A percentile compares a stretch with the other conserved stretches of the same genome.
Conservation (phyloP, 192 early-diverging fungal genomes). For the Backusella psychrophila region DNA sequence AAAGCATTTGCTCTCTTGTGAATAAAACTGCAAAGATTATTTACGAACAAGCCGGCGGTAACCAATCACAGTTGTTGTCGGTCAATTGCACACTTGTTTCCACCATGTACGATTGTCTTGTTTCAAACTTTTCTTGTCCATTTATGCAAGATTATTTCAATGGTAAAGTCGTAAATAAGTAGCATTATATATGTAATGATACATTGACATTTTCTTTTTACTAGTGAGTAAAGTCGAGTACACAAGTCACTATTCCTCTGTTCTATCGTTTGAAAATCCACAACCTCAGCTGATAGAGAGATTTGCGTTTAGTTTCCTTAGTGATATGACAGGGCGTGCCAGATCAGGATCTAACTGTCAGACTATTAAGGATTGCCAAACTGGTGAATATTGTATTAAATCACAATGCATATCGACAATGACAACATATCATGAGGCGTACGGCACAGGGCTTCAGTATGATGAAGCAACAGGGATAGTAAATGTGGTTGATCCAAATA, state of each 20-base stretch:
- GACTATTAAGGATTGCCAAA: conserved; percentile 21
- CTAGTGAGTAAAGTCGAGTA: conserved; percentile 25
- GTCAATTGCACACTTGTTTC: conserved; percentile 54
- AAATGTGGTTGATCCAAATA: conserved; percentile 41
- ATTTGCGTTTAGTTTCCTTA: conserved; percentile 48
- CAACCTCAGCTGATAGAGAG: conserved; percentile 37
- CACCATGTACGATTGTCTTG: conserved; percentile 59
- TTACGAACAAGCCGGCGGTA: conserved; percentile 47
- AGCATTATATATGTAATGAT: background rate
- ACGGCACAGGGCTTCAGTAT: conserved; percentile 45
- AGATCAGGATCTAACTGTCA: conserved; percentile 14
- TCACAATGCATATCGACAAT: conserved; percentile 41
- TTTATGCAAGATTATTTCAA: conserved; percentile 45
- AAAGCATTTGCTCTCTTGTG: conserved; percentile 57
- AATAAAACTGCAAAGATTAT: conserved; percentile 56
- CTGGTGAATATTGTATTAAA: conserved; percentile 42
- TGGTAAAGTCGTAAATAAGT: conserved; percentile 24
- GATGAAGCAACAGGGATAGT: conserved; percentile 28
- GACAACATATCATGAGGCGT: conserved; percentile 55
- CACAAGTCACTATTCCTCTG: conserved; percentile 46
- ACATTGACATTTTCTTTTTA: background rate
- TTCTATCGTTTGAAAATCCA: conserved; percentile 38
- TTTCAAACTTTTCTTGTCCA: conserved; percentile 64
- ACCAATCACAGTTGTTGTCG: conserved; percentile 28
- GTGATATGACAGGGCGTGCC: conserved; percentile 33